Percentiles rank a stretch among this genome's conserved stretches.
Evolutionary conservation across 805 yeast species (phyloP).

Genomic region (Candida manassasensis): DNA sequence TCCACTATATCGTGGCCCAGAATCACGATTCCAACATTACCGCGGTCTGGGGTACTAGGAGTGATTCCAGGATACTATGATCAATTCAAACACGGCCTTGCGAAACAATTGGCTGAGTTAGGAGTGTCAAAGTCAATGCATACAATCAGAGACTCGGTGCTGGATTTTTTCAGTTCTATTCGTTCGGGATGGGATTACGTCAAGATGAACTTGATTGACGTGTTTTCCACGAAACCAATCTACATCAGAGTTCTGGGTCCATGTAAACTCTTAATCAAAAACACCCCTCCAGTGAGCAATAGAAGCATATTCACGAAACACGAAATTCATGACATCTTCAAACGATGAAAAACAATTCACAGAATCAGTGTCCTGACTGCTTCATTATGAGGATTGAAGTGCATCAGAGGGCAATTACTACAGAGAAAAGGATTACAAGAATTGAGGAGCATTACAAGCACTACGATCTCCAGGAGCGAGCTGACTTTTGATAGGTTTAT

Average conservation of each 20-base stretch:
- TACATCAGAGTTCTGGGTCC: conserved; percentile 25
- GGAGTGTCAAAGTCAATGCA: not conserved
- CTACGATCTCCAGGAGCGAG: too few relatives aligned
- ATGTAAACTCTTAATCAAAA: conserved; percentile 19
- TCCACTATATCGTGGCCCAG: not conserved
- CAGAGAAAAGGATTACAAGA: too few relatives aligned
- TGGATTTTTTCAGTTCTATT: not conserved
- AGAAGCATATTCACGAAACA: conserved; percentile 11
- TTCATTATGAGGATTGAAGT: too few relatives aligned
- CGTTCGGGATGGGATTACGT: conserved; percentile 1
- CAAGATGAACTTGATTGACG: conserved; percentile 11
- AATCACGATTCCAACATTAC: not conserved
- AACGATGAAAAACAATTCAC: too few relatives aligned
- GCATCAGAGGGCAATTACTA: too few relatives aligned
- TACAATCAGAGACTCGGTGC: not conserved
- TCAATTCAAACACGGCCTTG: not conserved
- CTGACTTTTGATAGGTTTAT: too few relatives aligned
- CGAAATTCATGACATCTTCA: conserved; percentile 13
- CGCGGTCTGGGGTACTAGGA: not conserved
- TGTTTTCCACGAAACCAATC: conserved; percentile 13
- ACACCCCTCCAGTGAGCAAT: conserved; percentile 11
- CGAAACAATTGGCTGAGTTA: not conserved
- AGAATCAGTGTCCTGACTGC: too few relatives aligned
- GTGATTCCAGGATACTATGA: not conserved
- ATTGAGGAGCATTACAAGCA: too few relatives aligned